Percentiles rank a stretch among this genome's conserved stretches.
phyloP scores from a whole-genome alignment of 2,329 filamentous ascomycete genomes.

The Fusarium praegraminearum region DNA sequence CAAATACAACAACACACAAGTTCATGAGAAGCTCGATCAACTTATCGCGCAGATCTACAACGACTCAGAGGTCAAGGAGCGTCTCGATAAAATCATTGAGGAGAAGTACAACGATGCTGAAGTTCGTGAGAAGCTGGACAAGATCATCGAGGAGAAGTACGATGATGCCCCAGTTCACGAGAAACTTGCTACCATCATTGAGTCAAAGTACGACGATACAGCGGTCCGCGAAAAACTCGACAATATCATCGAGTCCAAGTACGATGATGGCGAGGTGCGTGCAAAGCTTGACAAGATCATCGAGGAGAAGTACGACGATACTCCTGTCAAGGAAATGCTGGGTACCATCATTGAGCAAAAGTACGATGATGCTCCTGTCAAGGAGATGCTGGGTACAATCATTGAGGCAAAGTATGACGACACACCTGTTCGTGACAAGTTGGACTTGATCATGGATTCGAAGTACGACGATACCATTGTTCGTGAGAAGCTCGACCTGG shows the following conservation, averaged over 20 bases:
- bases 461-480: conserved; percentile 52
- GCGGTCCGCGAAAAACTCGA: conserved; percentile 49
- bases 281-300: conserved; percentile 65
- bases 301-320: conserved; percentile 45
- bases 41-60: conserved; percentile 46
- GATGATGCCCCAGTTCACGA: conserved; percentile 62
- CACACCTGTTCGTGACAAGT: conserved; percentile 53
- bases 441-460: conserved; percentile 54
- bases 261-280: conserved; percentile 61
- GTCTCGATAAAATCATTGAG: conserved; percentile 40
- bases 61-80: conserved; percentile 48
- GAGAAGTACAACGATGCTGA: conserved; percentile 24
- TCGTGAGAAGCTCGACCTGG: conserved; percentile 48
- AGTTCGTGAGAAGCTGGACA: conserved; percentile 26
- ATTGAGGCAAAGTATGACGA: conserved; percentile 49
- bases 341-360: conserved; percentile 44
- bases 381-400: conserved; percentile 43
- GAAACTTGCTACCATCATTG: conserved; percentile 62
- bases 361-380: conserved; percentile 50
- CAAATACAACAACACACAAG: conserved; percentile 58
- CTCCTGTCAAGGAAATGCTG: conserved; percentile 32
- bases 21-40: conserved; percentile 49
- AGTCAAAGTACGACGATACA: conserved; percentile 49
- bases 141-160: conserved; percentile 61
- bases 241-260: conserved; percentile 62